Percentiles rank a stretch among this genome's conserved stretches.
Evolutionary conservation across 2,329 filamentous ascomycete species (phyloP).

Genomic region (Penicillium crustosum): DNA sequence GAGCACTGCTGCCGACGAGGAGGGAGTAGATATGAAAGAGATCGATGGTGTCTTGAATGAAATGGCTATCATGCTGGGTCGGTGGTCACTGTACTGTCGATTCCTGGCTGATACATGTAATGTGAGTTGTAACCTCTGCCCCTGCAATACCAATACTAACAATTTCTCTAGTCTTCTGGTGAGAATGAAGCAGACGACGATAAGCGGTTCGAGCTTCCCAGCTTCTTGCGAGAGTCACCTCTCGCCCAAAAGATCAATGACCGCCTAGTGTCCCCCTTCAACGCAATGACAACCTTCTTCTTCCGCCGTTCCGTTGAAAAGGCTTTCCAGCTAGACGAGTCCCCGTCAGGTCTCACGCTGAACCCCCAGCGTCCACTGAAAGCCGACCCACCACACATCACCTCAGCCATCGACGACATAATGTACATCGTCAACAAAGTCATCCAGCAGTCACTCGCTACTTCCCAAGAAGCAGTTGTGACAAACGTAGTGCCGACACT

Average conservation of each 20-base stretch:
- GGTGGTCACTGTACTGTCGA: constrained; percentile 88
- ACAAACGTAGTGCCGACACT: constrained; percentile 76
- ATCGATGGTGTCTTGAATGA: constrained; percentile 85
- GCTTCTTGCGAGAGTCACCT: constrained; percentile 74
- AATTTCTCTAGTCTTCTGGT: constrained; percentile 13
- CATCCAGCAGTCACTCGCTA: constrained; percentile 80
- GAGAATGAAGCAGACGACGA: constrained; percentile 58
- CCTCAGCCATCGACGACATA: constrained; percentile 93
- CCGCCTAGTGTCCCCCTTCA: constrained; percentile 77
- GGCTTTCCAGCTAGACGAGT: constrained; percentile 93
- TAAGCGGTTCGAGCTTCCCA: constrained; percentile 64
- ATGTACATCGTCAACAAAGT: constrained; percentile 99
- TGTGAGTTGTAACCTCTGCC: constrained; percentile 51
- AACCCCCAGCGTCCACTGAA: constrained; percentile 70
- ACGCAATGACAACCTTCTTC: constrained; percentile 92
- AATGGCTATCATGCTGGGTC: constrained; percentile 84
- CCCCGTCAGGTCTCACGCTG: constrained; percentile 74
- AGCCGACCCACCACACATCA: constrained; percentile 83
- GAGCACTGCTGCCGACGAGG: constrained; percentile 67
- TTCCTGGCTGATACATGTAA: constrained; percentile 86
- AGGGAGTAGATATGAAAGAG: constrained; percentile 94
- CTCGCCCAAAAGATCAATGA: constrained; percentile 74
- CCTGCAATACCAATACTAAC: constrained; percentile 7
- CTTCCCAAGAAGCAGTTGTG: constrained; percentile 76
- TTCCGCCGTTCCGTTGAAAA: constrained; percentile 95